A percentile compares a stretch with the other conserved stretches of the same genome.
These are phyloP conservation scores for Nothophoma quercina DNA, from an alignment of 2,329 filamentous ascomycete species.

Conservation along the genomic window DNA sequence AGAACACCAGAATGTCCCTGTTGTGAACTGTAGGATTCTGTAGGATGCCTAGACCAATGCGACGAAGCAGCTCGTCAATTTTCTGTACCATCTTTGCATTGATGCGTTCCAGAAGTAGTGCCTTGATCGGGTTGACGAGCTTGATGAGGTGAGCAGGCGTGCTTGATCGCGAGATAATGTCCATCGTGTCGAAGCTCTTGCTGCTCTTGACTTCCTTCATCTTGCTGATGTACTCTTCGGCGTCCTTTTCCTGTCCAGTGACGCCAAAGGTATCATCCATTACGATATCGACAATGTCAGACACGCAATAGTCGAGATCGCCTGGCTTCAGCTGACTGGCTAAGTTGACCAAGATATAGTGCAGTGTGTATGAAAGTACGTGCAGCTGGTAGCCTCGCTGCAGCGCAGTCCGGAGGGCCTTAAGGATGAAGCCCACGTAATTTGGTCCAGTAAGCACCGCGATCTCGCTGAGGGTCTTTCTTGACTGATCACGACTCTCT, in stretches of 20 bases:
- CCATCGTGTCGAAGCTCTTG: slow-evolving; percentile 98
- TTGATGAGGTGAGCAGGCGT: slow-evolving; percentile 77
- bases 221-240: slow-evolving; percentile 90
- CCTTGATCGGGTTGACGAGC: slow-evolving; percentile 79
- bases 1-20: slow-evolving; percentile 88
- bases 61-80: slow-evolving; percentile 84
- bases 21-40: slow-evolving; percentile 81
- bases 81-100: slow-evolving; percentile 84
- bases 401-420: slow-evolving; percentile 84
- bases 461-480: slow-evolving; percentile 87
- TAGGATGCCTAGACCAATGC: slow-evolving; percentile 82
- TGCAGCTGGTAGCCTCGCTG: slow-evolving; percentile 91
- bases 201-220: slow-evolving; percentile 98
- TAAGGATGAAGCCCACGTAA: slow-evolving; percentile 92
- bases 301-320: slow-evolving; percentile 86
- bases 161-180: slow-evolving; percentile 83
- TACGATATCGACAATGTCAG: slow-evolving; percentile 79
- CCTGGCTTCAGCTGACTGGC: slow-evolving; percentile 78
- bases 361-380: slow-evolving; percentile 92
- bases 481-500: slow-evolving; percentile 88
- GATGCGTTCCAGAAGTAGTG: slow-evolving; percentile 82
- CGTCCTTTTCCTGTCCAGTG: slow-evolving; percentile 94
- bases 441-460: slow-evolving; percentile 78
- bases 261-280: slow-evolving; percentile 98
- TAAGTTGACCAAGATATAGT: slow-evolving; percentile 82